phyloP scores from a whole-genome alignment of 176 grass and related monocot genomes.

The Oryza meyeriana region DNA sequence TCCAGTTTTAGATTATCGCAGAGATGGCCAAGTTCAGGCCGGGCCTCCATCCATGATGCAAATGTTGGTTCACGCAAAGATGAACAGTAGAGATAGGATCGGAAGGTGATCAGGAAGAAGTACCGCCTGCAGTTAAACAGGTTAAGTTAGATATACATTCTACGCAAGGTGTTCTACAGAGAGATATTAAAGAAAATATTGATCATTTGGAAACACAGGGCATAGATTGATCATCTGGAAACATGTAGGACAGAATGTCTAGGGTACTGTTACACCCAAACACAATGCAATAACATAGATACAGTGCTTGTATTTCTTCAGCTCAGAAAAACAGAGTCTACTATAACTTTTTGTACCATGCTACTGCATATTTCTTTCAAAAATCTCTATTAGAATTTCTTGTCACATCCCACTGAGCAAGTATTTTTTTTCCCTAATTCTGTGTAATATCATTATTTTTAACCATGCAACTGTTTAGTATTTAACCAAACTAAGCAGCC shows the following conservation, averaged over 20 bases:
- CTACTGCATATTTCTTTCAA: background rate
- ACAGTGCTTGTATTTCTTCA: background rate
- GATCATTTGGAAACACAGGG: background rate
- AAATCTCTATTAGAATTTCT: background rate
- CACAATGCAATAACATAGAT: background rate
- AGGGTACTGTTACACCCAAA: conserved; percentile 12
- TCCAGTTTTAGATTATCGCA: conserved; percentile 92
- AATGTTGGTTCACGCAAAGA: conserved; percentile 55
- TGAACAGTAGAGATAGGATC: conserved; percentile 79
- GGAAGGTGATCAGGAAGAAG: conserved; percentile 91
- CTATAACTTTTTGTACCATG: background rate
- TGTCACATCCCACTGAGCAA: background rate
- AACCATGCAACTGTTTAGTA: conserved; percentile 1
- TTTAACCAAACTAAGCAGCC: background rate
- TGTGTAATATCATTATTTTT: background rate
- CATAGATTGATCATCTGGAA: background rate
- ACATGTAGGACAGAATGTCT: background rate
- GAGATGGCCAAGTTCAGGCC: conserved; percentile 94
- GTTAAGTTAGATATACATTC: conserved; percentile 3
- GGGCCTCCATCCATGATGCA: conserved; percentile 82
- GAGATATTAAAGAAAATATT: background rate
- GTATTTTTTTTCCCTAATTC: background rate
- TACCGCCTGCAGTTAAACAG: conserved; percentile 66
- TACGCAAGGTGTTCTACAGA: too few relatives aligned
- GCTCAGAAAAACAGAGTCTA: background rate